Evolutionary conservation across 371 early-diverging fungal genomes (phyloP).

Genomic region (Rhizopus microsporus): DNA sequence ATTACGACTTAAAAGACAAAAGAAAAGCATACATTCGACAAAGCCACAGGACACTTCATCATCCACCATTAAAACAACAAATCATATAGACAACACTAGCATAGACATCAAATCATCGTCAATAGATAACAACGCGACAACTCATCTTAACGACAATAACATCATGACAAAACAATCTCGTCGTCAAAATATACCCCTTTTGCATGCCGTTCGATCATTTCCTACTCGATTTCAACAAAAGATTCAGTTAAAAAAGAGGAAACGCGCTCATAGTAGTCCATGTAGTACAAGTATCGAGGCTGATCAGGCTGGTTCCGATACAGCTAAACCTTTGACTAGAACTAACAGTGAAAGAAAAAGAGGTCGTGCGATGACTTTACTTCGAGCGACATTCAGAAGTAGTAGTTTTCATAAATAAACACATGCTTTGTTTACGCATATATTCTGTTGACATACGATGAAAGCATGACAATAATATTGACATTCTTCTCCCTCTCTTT

Average conservation of each 20-base stretch:
- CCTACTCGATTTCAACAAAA: conserved; percentile 9
- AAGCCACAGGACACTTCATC: too few species aligned
- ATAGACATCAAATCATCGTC: too few species aligned
- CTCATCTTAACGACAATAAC: too few species aligned
- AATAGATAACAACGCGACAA: too few species aligned
- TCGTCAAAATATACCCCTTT: conserved; percentile 2
- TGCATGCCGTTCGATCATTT: conserved; percentile 6
- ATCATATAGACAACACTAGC: too few species aligned
- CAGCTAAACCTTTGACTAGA: background rate
- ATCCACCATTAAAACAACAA: too few species aligned
- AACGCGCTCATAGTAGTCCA: conserved; percentile 5
- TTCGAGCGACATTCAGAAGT: conserved; percentile 16
- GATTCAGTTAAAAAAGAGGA: conserved; percentile 10
- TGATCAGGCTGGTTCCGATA: background rate
- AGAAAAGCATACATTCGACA: too few species aligned
- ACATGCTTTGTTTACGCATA: background rate
- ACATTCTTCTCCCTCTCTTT: too few species aligned
- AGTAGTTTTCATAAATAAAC: conserved; percentile 2
- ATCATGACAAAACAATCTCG: background rate
- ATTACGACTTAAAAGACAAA: background rate
- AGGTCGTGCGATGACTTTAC: conserved; percentile 6
- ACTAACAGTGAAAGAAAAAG: conserved; percentile 3
- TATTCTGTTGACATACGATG: background rate
- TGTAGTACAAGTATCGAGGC: background rate
- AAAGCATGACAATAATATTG: too few species aligned